These are phyloP conservation scores for Jackrogersella minutella DNA, from an alignment of 495 filamentous ascomycete species.

Conservation along the genomic window DNA sequence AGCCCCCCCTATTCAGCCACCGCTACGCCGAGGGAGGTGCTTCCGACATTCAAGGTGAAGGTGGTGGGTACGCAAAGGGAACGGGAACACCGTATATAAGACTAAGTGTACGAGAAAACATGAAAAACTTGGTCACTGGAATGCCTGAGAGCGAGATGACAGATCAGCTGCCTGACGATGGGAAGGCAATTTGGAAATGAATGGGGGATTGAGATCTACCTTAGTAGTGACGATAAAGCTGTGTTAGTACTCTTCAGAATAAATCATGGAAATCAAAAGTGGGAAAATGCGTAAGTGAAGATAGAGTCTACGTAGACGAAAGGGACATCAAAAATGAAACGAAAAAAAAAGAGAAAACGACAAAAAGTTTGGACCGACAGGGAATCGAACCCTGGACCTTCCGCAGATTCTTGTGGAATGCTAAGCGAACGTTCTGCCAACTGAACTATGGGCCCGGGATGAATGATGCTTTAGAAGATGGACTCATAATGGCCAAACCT, in stretches of 20 bases:
- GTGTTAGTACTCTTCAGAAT: background rate
- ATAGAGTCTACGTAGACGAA: no score
- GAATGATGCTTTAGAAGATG: background rate
- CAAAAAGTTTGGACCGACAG: background rate
- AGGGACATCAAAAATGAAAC: no score
- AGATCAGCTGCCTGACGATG: constrained; percentile 54
- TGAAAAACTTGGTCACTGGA: constrained; percentile 48
- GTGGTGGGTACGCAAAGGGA: constrained; percentile 52
- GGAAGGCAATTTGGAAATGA: constrained; percentile 34
- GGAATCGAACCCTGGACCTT: constrained; percentile 7
- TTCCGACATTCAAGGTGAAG: constrained; percentile 55
- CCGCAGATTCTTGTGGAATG: background rate
- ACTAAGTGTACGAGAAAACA: constrained; percentile 54
- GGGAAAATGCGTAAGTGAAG: no score
- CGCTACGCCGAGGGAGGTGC: constrained; percentile 49
- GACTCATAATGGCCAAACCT: background rate
- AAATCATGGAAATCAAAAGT: no score
- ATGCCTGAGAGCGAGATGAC: constrained; percentile 30
- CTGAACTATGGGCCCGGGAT: background rate
- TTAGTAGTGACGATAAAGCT: background rate
- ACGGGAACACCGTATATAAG: constrained; percentile 56
- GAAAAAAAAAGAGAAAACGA: background rate
- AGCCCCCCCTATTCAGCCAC: constrained; percentile 59
- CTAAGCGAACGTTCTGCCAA: constrained; percentile 2
- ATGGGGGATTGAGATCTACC: background rate